phyloP scores from a whole-genome alignment of 192 early-diverging fungal species.

The Backusella psychrophila region DNA sequence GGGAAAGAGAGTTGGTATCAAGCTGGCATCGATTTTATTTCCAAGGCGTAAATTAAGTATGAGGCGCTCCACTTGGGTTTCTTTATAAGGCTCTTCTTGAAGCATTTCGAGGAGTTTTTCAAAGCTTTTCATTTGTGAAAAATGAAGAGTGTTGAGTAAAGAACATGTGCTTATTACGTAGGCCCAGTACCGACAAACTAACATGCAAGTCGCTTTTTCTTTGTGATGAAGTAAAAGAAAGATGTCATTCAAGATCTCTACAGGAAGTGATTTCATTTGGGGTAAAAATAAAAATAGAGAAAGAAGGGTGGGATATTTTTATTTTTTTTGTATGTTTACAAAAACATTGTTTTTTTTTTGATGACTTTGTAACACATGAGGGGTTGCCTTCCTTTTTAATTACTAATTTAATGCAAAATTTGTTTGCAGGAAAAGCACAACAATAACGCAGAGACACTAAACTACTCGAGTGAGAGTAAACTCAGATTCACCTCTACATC shows the following conservation, averaged over 20 bases:
- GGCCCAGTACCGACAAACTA: not conserved
- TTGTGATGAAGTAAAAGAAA: conserved; percentile 1
- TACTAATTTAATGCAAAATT: too few species aligned
- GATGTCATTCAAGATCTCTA: not conserved
- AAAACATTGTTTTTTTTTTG: not conserved
- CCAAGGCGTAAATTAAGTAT: not conserved
- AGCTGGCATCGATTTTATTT: not conserved
- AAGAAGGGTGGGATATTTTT: not conserved
- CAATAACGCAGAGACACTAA: too few species aligned
- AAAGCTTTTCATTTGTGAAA: not conserved
- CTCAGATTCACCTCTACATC: too few species aligned
- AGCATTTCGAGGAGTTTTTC: not conserved
- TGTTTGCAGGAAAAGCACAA: too few species aligned
- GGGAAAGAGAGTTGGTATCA: not conserved
- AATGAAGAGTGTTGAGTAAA: not conserved
- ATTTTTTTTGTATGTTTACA: not conserved
- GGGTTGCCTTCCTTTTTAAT: not conserved
- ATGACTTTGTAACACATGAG: not conserved
- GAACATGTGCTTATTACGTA: not conserved
- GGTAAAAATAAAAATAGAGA: not conserved
- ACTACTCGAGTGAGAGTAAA: too few species aligned
- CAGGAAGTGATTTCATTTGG: not conserved
- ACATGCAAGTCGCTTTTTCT: not conserved
- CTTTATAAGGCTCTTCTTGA: not conserved
- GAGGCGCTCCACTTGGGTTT: not conserved